A percentile compares a stretch with the other conserved stretches of the same genome.
Evolutionary conservation across 1,284 basidiomycete species (phyloP).

Genomic region (Macrocybe sp.): DNA sequence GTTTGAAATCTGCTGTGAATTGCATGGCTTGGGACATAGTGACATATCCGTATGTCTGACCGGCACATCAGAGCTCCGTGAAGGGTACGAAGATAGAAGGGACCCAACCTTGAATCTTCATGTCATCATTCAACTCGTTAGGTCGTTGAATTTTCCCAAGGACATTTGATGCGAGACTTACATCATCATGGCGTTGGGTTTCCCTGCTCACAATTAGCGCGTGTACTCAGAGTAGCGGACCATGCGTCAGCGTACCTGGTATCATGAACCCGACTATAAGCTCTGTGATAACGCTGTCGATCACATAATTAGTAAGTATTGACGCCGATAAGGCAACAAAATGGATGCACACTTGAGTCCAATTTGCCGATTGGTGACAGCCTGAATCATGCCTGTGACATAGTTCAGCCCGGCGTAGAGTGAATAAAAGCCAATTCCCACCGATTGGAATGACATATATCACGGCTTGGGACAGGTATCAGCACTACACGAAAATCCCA

Average conservation of each 20-base stretch:
- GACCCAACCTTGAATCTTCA: slow-evolving; percentile 29
- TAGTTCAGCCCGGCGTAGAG: slow-evolving; percentile 32
- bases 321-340: slow-evolving; percentile 25
- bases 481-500: not conserved
- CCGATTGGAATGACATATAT: slow-evolving; percentile 54
- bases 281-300: slow-evolving; percentile 46
- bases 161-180: slow-evolving; percentile 18
- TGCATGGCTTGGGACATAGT: slow-evolving; percentile 43
- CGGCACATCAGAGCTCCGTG: slow-evolving; percentile 2
- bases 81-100: not conserved
- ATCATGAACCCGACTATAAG: slow-evolving; percentile 52
- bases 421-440: slow-evolving; percentile 6
- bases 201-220: slow-evolving; percentile 27
- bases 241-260: slow-evolving; percentile 30
- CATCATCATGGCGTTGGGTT: slow-evolving; percentile 60
- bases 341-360: slow-evolving; percentile 40
- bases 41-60: slow-evolving; percentile 43
- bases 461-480: slow-evolving; percentile 19
- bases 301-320: slow-evolving; percentile 4
- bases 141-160: not conserved
- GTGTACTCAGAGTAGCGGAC: not conserved
- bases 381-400: slow-evolving; percentile 53
- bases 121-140: not conserved
- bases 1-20: slow-evolving; percentile 65
- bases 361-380: slow-evolving; percentile 57